Base-by-base conservation (phyloP, 164 flowering plant genomes). In the Aristolochia californica region DNA sequence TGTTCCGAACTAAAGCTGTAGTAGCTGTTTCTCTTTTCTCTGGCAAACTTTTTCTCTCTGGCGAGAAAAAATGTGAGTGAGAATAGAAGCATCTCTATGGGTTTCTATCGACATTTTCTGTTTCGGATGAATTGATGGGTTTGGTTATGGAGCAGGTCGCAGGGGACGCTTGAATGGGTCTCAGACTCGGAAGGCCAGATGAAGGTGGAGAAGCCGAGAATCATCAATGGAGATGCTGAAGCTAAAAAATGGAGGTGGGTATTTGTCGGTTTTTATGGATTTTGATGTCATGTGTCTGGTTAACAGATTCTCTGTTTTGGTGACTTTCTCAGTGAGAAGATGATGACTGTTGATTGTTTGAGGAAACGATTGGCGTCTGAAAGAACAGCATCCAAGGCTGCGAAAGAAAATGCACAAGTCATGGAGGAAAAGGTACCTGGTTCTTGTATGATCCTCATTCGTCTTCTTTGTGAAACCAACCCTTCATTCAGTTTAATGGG, bases 281-380 rank as follows among this genome's bases (percentile, higher is more conserved):
- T 24, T 48, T 56, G 23, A 17, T 45, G 18, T 25, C n/a, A 17
- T 50, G 24, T 27, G 28, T 28, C 28, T 43, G 24, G 13, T n/a
- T 53, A 0, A 20, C 43, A 26, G 43, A 25, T 45, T n/a, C 26
- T 58, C 15, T 52, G 59, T 60, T 60, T 22, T 53, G 67, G 56
- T 47, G 55, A 63, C 55, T 54, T 14, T 59, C 9, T 40, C 75
- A 80, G 87, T 66, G 81, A 70, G 43, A 74, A 62, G 67, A 75
- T 69, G 48, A 64, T 71, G 70, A 87, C 89, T 12, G 44, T 89
- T 24, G 95, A 86, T 67, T 80, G 85, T 70, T 72, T 89, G 45
- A 84, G 95, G 67, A 89, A 88, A 67, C 83, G 97, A 73, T 70
- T 89, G 65, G 77, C 77, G 58, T 91, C 97, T 24, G 90, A 89